phyloP scores from a whole-genome alignment of 2,329 filamentous ascomycete species.

The Sarocladium strictum region DNA sequence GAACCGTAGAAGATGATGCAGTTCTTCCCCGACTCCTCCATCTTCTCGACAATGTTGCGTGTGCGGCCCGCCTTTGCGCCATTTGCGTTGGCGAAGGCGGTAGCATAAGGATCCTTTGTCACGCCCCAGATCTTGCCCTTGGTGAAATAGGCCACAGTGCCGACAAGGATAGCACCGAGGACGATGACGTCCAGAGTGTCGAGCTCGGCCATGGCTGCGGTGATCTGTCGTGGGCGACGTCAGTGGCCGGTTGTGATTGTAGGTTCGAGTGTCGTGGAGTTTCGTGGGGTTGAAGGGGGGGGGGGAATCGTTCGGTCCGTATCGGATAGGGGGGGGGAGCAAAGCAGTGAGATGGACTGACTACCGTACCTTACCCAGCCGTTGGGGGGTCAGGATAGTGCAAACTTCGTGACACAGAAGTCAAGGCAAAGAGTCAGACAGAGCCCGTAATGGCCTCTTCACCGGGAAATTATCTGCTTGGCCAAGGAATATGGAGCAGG shows the following conservation, averaged over 20 bases:
- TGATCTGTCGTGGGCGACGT: background rate
- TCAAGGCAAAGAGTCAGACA: no score
- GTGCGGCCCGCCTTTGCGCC: slow-evolving; percentile 75
- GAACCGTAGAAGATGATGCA: slow-evolving; percentile 98
- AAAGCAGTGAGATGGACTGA: no score
- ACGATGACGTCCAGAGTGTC: slow-evolving; percentile 94
- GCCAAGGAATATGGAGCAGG: no score
- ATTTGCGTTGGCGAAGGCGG: slow-evolving; percentile 62
- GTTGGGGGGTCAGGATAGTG: no score
- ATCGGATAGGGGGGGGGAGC: background rate
- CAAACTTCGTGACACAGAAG: no score
- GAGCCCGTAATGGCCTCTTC: no score
- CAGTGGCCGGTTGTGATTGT: background rate
- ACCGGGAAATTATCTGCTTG: no score
- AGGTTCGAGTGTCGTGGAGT: background rate
- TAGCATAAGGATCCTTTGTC: slow-evolving; percentile 81
- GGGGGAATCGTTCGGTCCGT: background rate
- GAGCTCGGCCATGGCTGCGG: slow-evolving; percentile 76
- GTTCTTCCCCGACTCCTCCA: slow-evolving; percentile 94
- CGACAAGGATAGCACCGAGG: slow-evolving; percentile 76
- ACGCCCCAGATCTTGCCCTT: slow-evolving; percentile 94
- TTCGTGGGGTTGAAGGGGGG: background rate
- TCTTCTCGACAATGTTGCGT: slow-evolving; percentile 88
- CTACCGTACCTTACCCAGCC: no score
- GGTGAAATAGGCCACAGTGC: slow-evolving; percentile 92